Percentiles rank a stretch among this genome's conserved stretches.
These are phyloP conservation scores for Aspergillus saccharolyticus DNA, from an alignment of 495 filamentous ascomycete genomes.

Conservation along the genomic window DNA sequence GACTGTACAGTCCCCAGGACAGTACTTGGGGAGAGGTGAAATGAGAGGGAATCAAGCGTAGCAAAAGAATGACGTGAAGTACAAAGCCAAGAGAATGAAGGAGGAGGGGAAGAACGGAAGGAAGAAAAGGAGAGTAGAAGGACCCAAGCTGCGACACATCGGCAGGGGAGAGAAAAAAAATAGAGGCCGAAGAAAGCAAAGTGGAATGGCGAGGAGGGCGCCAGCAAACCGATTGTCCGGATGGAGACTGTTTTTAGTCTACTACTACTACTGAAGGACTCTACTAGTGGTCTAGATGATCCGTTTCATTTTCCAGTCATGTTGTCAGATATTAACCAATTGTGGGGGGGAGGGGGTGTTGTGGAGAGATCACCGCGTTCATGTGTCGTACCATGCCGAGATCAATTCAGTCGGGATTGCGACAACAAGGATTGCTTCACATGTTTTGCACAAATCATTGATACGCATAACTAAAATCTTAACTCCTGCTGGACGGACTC, in stretches of 20 bases:
- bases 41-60: conserved; percentile 3
- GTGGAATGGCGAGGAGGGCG: conserved; percentile 2
- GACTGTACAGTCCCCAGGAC: conserved; percentile 10
- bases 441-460: too few species aligned
- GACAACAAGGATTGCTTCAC: too few species aligned
- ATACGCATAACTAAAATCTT: too few species aligned
- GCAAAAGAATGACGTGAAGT: conserved; percentile 13
- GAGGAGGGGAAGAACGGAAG: conserved; percentile 20
- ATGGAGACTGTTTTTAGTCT: neutral
- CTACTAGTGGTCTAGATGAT: conserved; percentile 20
- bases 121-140: conserved; percentile 7
- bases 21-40: conserved; percentile 8
- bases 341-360: conserved; percentile 15
- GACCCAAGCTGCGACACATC: neutral
- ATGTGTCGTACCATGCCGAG: neutral
- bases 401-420: too few species aligned
- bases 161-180: conserved; percentile 3
- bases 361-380: conserved; percentile 4
- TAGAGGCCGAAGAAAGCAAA: neutral
- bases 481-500: neutral
- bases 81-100: conserved; percentile 11
- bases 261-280: neutral
- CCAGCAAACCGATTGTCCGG: neutral
- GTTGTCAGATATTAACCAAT: conserved; percentile 8
- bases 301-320: conserved; percentile 10